phyloP scores from a whole-genome alignment of 176 grass and related monocot genomes.

The Eremochloa ophiuroides region DNA sequence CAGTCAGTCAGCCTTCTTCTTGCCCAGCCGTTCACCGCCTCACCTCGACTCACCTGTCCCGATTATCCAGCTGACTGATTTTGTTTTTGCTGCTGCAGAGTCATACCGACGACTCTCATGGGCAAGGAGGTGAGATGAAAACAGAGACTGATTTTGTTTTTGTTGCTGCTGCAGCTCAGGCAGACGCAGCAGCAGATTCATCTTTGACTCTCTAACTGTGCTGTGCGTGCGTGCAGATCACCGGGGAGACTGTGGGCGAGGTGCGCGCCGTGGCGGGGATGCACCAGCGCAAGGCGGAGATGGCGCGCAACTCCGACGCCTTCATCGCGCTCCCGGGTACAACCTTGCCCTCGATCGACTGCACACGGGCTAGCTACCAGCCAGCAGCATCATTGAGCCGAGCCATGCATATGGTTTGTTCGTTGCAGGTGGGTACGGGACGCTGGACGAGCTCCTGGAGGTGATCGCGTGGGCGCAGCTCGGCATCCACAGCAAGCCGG shows the following conservation, averaged over 20 bases:
- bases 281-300: conserved; percentile 98
- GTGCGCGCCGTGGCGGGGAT: conserved; percentile 70
- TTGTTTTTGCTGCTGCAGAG: conserved; percentile 6
- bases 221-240: conserved; percentile 35
- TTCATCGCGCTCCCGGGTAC: conserved; percentile 90
- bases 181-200: too few relatives aligned
- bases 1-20: not conserved
- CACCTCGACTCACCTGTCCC: too few relatives aligned
- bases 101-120: conserved; percentile 85
- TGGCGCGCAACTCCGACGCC: conserved; percentile 81
- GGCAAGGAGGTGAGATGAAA: conserved; percentile 58
- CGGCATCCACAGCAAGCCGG: conserved; percentile 94
- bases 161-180: too few relatives aligned
- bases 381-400: too few relatives aligned
- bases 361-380: too few relatives aligned
- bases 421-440: conserved; percentile 76
- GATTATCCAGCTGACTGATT: not conserved
- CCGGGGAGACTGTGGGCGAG: conserved; percentile 86
- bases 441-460: conserved; percentile 92
- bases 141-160: too few relatives aligned
- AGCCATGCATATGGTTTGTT: not conserved
- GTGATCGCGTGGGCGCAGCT: conserved; percentile 96
- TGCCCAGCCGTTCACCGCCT: not conserved
- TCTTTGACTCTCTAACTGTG: too few relatives aligned
- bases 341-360: too few relatives aligned